These are phyloP conservation scores for Mixia osmundae DNA, from an alignment of 1,284 basidiomycete species.

Conservation along the genomic window DNA sequence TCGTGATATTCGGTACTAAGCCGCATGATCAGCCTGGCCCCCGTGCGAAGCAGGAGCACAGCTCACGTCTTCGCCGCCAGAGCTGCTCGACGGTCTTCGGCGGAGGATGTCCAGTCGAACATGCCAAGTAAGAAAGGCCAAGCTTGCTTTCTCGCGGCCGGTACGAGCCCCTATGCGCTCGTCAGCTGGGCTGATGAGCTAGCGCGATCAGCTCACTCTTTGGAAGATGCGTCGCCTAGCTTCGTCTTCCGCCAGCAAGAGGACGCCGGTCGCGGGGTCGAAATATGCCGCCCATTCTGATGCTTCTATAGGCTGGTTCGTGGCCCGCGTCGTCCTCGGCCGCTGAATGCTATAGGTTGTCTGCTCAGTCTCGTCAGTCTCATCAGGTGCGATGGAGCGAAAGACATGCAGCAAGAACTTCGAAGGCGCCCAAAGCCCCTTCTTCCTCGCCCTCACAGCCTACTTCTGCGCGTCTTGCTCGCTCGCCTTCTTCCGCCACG, in stretches of 20 bases:
- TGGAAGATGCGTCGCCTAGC: conserved; percentile 52
- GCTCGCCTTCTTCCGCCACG: conserved; percentile 85
- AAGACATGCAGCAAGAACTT: conserved; percentile 33
- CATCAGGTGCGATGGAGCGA: conserved; percentile 9
- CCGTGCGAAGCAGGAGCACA: no score
- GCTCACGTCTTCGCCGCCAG: conserved; percentile 49
- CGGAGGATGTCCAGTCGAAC: conserved; percentile 40
- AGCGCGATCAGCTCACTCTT: no score
- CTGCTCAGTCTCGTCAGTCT: not conserved
- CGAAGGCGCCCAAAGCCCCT: conserved; percentile 58
- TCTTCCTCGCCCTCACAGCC: conserved; percentile 35
- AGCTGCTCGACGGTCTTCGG: conserved; percentile 17
- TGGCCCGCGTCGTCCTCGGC: conserved; percentile 19
- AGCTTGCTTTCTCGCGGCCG: conserved; percentile 36
- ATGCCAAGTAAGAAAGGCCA: conserved; percentile 86
- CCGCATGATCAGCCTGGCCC: no score
- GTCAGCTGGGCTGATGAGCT: no score
- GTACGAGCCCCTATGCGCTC: conserved; percentile 41
- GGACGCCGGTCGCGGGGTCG: conserved; percentile 28
- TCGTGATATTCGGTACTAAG: conserved; percentile 41
- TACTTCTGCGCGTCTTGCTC: conserved; percentile 41
- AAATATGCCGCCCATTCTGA: conserved; percentile 49
- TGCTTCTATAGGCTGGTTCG: conserved; percentile 37
- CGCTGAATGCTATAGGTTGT: conserved; percentile 15
- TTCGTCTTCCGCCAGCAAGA: conserved; percentile 39